Base-by-base conservation (phyloP, 768 basidiomycete genomes). In the Rhizopogon vulgaris region DNA sequence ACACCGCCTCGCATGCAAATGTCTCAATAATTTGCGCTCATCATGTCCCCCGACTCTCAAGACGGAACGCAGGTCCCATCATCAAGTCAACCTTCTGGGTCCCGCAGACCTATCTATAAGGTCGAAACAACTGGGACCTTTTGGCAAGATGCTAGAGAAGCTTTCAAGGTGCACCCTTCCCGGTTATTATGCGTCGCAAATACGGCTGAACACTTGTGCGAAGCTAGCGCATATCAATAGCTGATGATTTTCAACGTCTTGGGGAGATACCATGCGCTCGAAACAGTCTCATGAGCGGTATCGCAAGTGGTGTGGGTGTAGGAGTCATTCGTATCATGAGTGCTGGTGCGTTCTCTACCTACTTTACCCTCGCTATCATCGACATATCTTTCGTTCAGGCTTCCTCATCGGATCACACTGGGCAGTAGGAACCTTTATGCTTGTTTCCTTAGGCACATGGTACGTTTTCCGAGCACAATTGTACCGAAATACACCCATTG, bases 301-400 rank as follows among this genome's bases (percentile, higher is more conserved):
- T 92, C 58, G 85, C 82, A n/a, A 82, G 85, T 52, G 90, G 90
- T 12, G 76, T 75, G 1, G 90, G 87, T 1, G 78, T 92, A 50
- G 90, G 90, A 17, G 72, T 86, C 50, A 79, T 91, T 49, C 78
- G 89, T 51, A 84, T 81, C 3, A 67, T 90, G 59, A 78, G 78
- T 60, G 69, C 80, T 10, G 72, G 89, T 89, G 64, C 51, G 83
- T 73, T 17, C 38, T 37, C 11, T 47, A 22, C 5, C 52, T 49
- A n/a, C 9, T 40, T 22, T 14, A 47, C 37, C 14, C 9, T 39
- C 39, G 18, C 22, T 46, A 30, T 45, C 42, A 36, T 42, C 38
- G 39, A 63, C 38, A 38, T 25, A 4, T 38, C 22, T 22, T 48
- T 56, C 22, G 8, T 52, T 25, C 53, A 87, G 89, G 74, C 30